These are phyloP conservation scores for Coemansia sp. DNA, from an alignment of 192 early-diverging fungal genomes.

Conservation along the genomic window DNA sequence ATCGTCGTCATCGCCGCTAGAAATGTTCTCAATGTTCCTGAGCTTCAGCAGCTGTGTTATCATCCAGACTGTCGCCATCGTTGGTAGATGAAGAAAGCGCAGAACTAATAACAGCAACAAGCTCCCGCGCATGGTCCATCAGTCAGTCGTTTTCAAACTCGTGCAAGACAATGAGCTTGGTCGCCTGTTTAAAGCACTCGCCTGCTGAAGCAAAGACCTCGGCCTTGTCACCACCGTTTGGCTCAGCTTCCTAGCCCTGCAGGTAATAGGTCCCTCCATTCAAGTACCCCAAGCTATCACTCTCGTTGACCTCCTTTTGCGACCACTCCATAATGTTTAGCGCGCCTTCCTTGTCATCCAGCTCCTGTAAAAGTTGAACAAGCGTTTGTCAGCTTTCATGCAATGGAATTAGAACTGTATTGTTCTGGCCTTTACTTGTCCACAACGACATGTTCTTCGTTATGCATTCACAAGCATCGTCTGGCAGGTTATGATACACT, in stretches of 20 bases:
- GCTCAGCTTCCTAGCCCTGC: constrained; percentile 70
- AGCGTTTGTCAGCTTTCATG: constrained; percentile 79
- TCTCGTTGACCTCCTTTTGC: constrained; percentile 89
- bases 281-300: constrained; percentile 89
- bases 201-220: constrained; percentile 28
- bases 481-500: constrained; percentile 73
- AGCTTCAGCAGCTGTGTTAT: constrained; percentile 37
- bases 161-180: constrained; percentile 59
- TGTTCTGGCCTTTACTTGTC: constrained; percentile 57
- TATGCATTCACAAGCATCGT: constrained; percentile 72
- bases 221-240: constrained; percentile 28
- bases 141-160: constrained; percentile 68
- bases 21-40: constrained; percentile 51
- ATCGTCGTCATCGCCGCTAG: constrained; percentile 45
- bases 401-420: constrained; percentile 54
- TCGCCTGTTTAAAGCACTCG: constrained; percentile 41
- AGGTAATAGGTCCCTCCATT: constrained; percentile 90
- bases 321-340: constrained; percentile 73
- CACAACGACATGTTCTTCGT: constrained; percentile 69
- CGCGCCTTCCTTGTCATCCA: constrained; percentile 71
- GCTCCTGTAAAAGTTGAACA: constrained; percentile 82
- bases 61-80: constrained; percentile 51
- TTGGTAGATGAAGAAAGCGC: constrained; percentile 53
- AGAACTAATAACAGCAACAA: constrained; percentile 61
- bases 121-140: constrained; percentile 66